phyloP scores from a whole-genome alignment of 148 eudicot genomes.

The Persicaria tinctoria region DNA sequence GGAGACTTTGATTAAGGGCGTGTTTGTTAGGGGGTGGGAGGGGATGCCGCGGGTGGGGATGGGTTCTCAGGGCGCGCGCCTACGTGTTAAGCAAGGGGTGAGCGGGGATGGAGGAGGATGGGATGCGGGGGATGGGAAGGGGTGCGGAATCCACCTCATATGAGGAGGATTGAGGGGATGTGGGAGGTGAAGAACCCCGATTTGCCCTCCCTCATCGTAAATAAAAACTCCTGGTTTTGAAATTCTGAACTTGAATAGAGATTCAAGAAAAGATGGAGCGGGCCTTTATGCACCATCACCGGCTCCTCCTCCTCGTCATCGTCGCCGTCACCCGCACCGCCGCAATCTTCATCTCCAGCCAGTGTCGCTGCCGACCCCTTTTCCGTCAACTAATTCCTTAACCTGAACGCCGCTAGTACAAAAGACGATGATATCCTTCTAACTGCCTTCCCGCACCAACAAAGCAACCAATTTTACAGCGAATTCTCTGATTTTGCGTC shows the following conservation, averaged over 20 bases:
- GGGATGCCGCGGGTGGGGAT: too few species aligned
- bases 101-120: too few species aligned
- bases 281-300: conserved; percentile 54
- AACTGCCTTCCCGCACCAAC: background rate
- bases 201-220: too few species aligned
- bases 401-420: conserved; percentile 19
- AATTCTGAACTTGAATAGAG: conserved; percentile 28
- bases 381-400: conserved; percentile 50
- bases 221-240: conserved; percentile 28
- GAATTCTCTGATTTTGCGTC: conserved; percentile 15
- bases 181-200: too few species aligned
- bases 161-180: too few species aligned
- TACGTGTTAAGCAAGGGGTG: too few species aligned
- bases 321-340: background rate
- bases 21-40: too few species aligned
- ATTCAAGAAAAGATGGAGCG: conserved; percentile 40
- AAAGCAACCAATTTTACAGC: background rate
- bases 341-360: background rate
- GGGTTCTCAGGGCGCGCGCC: too few species aligned
- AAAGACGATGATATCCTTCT: conserved; percentile 10
- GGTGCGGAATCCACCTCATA: too few species aligned
- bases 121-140: too few species aligned
- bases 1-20: too few species aligned
- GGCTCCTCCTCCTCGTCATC: conserved; percentile 27
- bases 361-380: conserved; percentile 22